These are phyloP conservation scores for Citrus sinensis DNA, from an alignment of 345 rosid genomes.

Conservation along the genomic window DVS_A1.0 CM039164.1:17580501-17581000, in stretches of 20 bases:
- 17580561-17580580: slow-evolving; percentile 51
- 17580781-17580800: slow-evolving; percentile 59
- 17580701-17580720: not conserved
- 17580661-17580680: slow-evolving; percentile 56
- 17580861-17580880: slow-evolving; percentile 45
- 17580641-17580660: slow-evolving; percentile 60
- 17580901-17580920: not conserved
- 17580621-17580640: slow-evolving; percentile 49
- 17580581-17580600: slow-evolving; percentile 73
- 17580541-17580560: slow-evolving; percentile 23
- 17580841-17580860: slow-evolving; percentile 97
- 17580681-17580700: slow-evolving; percentile 11
- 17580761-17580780: slow-evolving; percentile 69
- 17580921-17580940: not conserved
- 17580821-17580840: slow-evolving; percentile 84
- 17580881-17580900: not conserved
- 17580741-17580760: slow-evolving; percentile 58
- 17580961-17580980: not conserved
- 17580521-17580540: not conserved
- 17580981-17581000: slow-evolving; percentile 5
- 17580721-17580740: slow-evolving; percentile 9
- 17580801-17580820: slow-evolving; percentile 82
- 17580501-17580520: not conserved
- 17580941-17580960: not conserved
- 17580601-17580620: slow-evolving; percentile 56